Evolutionary conservation across 352 stramenopile genomes (phyloP), one percentile per base, ranked within the genome.

Genomic region (Blastocystis sp.): DNA sequence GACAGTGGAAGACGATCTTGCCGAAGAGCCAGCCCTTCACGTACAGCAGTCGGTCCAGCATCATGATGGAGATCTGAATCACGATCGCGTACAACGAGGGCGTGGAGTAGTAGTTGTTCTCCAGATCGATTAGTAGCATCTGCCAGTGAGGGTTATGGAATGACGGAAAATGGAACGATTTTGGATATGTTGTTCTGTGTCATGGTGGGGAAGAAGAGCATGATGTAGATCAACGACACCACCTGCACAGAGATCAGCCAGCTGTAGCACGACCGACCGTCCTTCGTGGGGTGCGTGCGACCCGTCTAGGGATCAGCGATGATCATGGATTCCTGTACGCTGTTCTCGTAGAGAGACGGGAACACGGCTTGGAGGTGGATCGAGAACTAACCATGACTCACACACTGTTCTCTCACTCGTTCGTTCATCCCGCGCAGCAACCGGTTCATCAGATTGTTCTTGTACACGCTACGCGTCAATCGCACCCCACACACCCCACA

Each of bases 131-230:
- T 9, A 85, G 33, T 1, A 85, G 50, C 55, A 62, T 85, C 55
- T 85, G 41, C 74, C 74, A 85, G 51, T 85, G 61, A 16, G 45
- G 45, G 45, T 19, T 55, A n/a, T n/a, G n/a, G n/a, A n/a, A n/a
- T n/a, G n/a, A n/a, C n/a, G n/a, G n/a, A n/a, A n/a, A n/a, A n/a
- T n/a, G n/a, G n/a, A n/a, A n/a, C n/a, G n/a, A n/a, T 55, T 16
- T 19, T 70, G 55, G 74, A 85, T 85, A 85, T 85, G 61, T 63
- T 85, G 37, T 63, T 69, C 0, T 85, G 45, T 1, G 37, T 66
- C 74, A 85, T 85, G 12, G 74, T 85, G 24, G 74, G 74, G 74
- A 85, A 85, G 55, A 85, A 85, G 1, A 85, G 21, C 41, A 85
- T 85, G 37, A 85, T 85, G 55, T 85, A 85, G 21, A 85, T 85